Evolutionary conservation across 371 early-diverging fungal species (phyloP).

Genomic region (Mucor irregularis): DNA sequence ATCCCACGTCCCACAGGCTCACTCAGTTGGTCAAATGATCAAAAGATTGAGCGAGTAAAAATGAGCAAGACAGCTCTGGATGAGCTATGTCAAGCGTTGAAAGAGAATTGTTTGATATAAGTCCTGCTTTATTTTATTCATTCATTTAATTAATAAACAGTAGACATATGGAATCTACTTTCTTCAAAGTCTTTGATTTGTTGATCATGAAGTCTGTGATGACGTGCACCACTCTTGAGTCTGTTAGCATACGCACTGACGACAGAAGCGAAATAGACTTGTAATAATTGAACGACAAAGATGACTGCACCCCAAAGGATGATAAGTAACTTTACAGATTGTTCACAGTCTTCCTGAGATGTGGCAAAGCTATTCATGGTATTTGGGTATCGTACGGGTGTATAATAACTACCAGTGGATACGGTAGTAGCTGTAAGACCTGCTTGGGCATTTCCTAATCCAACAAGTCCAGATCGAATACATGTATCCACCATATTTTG

Average conservation of each 20-base stretch:
- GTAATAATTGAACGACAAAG: conserved; percentile 37
- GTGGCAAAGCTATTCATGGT: conserved; percentile 39
- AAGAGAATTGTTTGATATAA: background rate
- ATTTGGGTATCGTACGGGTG: conserved; percentile 46
- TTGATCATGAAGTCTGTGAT: conserved; percentile 52
- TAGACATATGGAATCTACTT: conserved; percentile 54
- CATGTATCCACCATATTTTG: conserved; percentile 44
- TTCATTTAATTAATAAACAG: conserved; percentile 39
- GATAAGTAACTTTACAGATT: conserved; percentile 27
- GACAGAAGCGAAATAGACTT: conserved; percentile 55
- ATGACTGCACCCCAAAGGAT: conserved; percentile 41
- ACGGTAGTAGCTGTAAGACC: conserved; percentile 28
- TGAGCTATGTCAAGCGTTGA: background rate
- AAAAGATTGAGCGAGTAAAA: background rate
- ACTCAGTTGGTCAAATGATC: background rate
- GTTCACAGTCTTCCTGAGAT: conserved; percentile 30
- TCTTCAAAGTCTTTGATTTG: conserved; percentile 58
- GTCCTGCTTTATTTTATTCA: background rate
- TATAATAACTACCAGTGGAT: conserved; percentile 35
- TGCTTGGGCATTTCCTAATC: conserved; percentile 38
- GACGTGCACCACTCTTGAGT: conserved; percentile 49
- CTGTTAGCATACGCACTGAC: conserved; percentile 47
- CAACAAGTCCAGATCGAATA: conserved; percentile 41
- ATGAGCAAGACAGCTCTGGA: background rate
- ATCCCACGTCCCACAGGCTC: background rate